Conservation (phyloP, 176 grass and related monocot genomes). For the Lolium multiflorum region DNA sequence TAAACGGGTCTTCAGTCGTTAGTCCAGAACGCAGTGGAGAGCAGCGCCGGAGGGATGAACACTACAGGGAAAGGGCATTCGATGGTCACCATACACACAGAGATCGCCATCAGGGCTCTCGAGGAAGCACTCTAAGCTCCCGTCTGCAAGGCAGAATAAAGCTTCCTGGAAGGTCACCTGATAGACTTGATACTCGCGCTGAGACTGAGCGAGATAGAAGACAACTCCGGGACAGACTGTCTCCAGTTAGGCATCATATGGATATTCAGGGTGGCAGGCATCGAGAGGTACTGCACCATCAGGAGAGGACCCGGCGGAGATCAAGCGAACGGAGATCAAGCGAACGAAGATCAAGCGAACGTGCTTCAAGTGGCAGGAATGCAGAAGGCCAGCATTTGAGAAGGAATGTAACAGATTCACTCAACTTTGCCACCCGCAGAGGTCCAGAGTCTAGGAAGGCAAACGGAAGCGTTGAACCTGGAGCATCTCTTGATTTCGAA, state of each 20-base stretch:
- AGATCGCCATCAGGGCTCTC: constrained; percentile 47
- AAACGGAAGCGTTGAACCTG: constrained; percentile 42
- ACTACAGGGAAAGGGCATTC: constrained; percentile 52
- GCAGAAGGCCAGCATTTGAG: constrained; percentile 45
- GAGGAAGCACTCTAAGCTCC: constrained; percentile 56
- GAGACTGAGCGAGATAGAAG: constrained; percentile 70
- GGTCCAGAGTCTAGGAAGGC: constrained; percentile 59
- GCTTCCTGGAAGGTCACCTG: constrained; percentile 72
- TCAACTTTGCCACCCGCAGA: constrained; percentile 52
- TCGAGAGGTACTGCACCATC: constrained; percentile 44
- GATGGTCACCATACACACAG: constrained; percentile 38
- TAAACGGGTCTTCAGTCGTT: constrained; percentile 54
- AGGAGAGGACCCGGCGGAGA: constrained; percentile 48
- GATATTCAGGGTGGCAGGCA: constrained; percentile 51
- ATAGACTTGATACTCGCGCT: constrained; percentile 50
- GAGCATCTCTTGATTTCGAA: constrained; percentile 69
- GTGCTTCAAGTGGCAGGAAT: constrained; percentile 50
- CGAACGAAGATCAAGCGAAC: constrained; percentile 49
- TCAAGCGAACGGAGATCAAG: constrained; percentile 42
- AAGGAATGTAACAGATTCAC: constrained; percentile 49
- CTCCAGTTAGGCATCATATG: constrained; percentile 47
- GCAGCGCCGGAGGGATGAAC: constrained; percentile 47
- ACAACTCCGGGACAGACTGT: constrained; percentile 53
- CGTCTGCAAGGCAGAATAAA: constrained; percentile 88
- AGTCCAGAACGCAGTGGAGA: constrained; percentile 52